phyloP scores from a whole-genome alignment of 306 rosid genomes.

The Dryas drummondii region DNA sequence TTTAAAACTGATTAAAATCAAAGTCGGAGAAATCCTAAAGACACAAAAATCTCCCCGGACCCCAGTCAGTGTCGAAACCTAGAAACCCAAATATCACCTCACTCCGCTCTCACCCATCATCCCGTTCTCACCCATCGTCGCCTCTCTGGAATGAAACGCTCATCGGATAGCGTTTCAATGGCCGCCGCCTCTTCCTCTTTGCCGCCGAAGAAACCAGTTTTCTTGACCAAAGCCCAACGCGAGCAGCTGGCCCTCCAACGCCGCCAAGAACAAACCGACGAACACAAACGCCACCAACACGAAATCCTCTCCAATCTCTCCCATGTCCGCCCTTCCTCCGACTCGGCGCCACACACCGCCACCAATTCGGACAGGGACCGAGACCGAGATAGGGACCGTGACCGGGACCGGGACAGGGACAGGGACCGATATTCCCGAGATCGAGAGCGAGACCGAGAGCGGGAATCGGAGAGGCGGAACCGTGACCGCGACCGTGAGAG shows the following conservation, averaged over 20 bases:
- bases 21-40: too few species aligned
- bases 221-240: slow-evolving; percentile 76
- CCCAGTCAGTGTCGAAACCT: too few species aligned
- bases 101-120: too few species aligned
- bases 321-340: slow-evolving; percentile 34
- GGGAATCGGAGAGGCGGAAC: slow-evolving; percentile 48
- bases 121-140: too few species aligned
- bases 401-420: slow-evolving; percentile 39
- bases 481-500: slow-evolving; percentile 61
- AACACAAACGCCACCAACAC: slow-evolving; percentile 53
- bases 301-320: slow-evolving; percentile 35
- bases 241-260: slow-evolving; percentile 73
- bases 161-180: slow-evolving; percentile 7
- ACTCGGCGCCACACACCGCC: slow-evolving; percentile 8
- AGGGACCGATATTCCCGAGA: slow-evolving; percentile 41
- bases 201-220: slow-evolving; percentile 47
- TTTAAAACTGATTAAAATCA: too few species aligned
- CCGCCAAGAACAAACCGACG: slow-evolving; percentile 61
- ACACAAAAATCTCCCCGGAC: too few species aligned
- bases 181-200: neutral
- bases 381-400: slow-evolving; percentile 28
- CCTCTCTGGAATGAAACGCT: slow-evolving; percentile 23
- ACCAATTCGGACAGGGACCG: slow-evolving; percentile 45
- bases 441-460: slow-evolving; percentile 39
- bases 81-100: too few species aligned